phyloP scores from a whole-genome alignment of 1,284 basidiomycete genomes.

The Taiwanofungus camphoratus region DNA sequence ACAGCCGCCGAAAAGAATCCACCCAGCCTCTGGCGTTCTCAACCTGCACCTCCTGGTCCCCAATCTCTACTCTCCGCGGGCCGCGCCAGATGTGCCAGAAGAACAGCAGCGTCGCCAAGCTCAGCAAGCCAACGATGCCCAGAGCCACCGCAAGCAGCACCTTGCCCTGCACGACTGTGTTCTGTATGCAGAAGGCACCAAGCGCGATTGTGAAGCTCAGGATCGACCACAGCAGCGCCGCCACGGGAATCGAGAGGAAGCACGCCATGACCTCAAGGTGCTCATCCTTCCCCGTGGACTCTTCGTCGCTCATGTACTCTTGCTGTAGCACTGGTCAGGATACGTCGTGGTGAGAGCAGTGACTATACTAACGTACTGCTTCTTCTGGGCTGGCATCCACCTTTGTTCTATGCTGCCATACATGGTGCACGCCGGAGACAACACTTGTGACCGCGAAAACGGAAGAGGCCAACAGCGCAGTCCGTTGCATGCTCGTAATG shows the following conservation, averaged over 20 bases:
- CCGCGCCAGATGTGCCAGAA: slow-evolving; percentile 19
- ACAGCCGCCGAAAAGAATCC: too few relatives aligned
- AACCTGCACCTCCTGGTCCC: slow-evolving; percentile 8
- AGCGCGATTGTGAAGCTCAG: slow-evolving; percentile 9
- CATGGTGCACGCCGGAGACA: slow-evolving; percentile 22
- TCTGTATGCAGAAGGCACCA: slow-evolving; percentile 12
- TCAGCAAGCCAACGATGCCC: slow-evolving; percentile 8
- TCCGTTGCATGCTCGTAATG: slow-evolving; percentile 13
- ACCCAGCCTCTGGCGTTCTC: too few relatives aligned
- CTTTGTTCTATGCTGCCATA: slow-evolving; percentile 15
- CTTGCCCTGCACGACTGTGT: slow-evolving; percentile 6
- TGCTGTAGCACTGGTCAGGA: slow-evolving; percentile 7
- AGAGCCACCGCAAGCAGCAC: slow-evolving; percentile 13
- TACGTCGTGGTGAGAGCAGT: not conserved
- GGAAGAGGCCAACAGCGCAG: slow-evolving; percentile 18
- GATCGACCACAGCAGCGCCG: slow-evolving; percentile 9
- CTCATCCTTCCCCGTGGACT: slow-evolving; percentile 7
- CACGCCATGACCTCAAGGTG: slow-evolving; percentile 9
- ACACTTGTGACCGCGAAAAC: slow-evolving; percentile 21
- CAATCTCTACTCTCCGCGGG: slow-evolving; percentile 5
- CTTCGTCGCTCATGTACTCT: slow-evolving; percentile 4
- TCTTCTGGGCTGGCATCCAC: slow-evolving; percentile 1
- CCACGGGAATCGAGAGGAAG: slow-evolving; percentile 11
- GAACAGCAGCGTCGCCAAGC: slow-evolving; percentile 13
- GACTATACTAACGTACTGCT: slow-evolving; percentile 7